Percentiles rank a stretch among this genome's conserved stretches.
Evolutionary conservation across 73 alveolate species (phyloP).

Genomic region (Paraurostyla sp.): DNA sequence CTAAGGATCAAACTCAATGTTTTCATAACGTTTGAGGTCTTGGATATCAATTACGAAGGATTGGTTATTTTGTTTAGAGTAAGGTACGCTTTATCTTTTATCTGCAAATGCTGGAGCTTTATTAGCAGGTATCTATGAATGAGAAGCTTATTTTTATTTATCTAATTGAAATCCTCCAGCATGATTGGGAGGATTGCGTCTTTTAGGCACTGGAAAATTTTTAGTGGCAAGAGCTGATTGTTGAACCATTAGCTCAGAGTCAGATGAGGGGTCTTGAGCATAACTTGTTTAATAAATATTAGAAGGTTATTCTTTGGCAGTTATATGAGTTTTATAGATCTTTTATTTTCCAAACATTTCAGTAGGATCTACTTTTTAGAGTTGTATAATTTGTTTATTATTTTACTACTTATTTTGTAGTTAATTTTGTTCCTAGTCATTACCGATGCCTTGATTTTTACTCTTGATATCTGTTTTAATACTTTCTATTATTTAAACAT

Average conservation of each 20-base stretch:
- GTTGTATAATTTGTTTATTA: not conserved
- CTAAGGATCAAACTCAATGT: not conserved
- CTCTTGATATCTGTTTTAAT: not conserved
- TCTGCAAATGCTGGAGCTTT: too few relatives aligned
- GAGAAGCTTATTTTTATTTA: too few relatives aligned
- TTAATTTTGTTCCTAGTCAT: too few relatives aligned
- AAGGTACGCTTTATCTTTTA: too few relatives aligned
- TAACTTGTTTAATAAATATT: not conserved
- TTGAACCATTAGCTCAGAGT: not conserved
- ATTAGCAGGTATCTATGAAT: too few relatives aligned
- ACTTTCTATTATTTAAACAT: not conserved
- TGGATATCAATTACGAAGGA: too few relatives aligned
- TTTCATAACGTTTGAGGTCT: not conserved
- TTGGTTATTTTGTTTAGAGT: too few relatives aligned
- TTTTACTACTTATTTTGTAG: not conserved
- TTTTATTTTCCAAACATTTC: slow-evolving; percentile 22
- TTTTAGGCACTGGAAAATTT: slow-evolving; percentile 8
- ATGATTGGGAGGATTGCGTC: slow-evolving; percentile 5
- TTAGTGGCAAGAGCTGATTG: too few relatives aligned
- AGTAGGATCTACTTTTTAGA: slow-evolving; percentile 4
- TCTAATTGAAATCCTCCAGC: slow-evolving; percentile 29
- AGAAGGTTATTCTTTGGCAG: not conserved
- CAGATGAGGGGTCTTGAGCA: not conserved
- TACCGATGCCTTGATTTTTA: too few relatives aligned
- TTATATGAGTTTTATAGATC: not conserved